A percentile compares a stretch with the other conserved stretches of the same genome.
Evolutionary conservation across 2,329 filamentous ascomycete genomes (phyloP).

Genomic region (Alternaria tenuissima): DNA sequence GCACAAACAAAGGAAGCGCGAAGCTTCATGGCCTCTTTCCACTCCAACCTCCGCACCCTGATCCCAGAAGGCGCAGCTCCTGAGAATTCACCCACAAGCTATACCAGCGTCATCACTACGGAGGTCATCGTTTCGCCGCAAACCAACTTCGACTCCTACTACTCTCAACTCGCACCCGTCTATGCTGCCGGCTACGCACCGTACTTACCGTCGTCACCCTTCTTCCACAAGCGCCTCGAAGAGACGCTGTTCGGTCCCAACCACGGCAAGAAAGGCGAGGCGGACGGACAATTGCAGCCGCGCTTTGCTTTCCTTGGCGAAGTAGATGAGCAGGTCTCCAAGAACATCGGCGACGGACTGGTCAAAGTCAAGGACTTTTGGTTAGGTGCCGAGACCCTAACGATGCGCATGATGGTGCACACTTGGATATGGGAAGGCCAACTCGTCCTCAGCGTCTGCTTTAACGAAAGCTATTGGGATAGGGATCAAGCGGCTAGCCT

Average conservation of each 20-base stretch:
- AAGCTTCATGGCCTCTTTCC: conserved; percentile 37
- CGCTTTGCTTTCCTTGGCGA: conserved; percentile 29
- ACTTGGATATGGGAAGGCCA: conserved; percentile 32
- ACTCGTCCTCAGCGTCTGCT: conserved; percentile 31
- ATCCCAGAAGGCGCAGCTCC: conserved; percentile 28
- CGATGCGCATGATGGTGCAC: conserved; percentile 37
- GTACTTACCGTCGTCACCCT: conserved; percentile 27
- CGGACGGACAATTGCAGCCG: conserved; percentile 26
- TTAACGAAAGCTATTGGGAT: conserved; percentile 35
- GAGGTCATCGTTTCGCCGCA: conserved; percentile 30
- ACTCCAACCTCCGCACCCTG: conserved; percentile 32
- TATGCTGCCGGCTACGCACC: conserved; percentile 30
- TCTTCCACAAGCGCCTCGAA: conserved; percentile 32
- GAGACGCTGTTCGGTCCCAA: conserved; percentile 8
- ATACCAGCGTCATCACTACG: conserved; percentile 30
- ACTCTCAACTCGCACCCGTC: conserved; percentile 28
- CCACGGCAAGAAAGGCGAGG: conserved; percentile 13
- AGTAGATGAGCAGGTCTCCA: conserved; percentile 29
- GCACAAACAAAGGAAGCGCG: conserved; percentile 20
- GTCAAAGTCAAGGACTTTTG: conserved; percentile 33
- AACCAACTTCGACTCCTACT: conserved; percentile 26
- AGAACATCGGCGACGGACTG: conserved; percentile 21
- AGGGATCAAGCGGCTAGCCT: conserved; percentile 21
- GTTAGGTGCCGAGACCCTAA: conserved; percentile 33
- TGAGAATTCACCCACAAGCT: conserved; percentile 27